Percentiles rank a stretch among this genome's conserved stretches.
These are phyloP conservation scores for Aspergillus diversus DNA, from an alignment of 495 filamentous ascomycete genomes.

Conservation along the genomic window DNA sequence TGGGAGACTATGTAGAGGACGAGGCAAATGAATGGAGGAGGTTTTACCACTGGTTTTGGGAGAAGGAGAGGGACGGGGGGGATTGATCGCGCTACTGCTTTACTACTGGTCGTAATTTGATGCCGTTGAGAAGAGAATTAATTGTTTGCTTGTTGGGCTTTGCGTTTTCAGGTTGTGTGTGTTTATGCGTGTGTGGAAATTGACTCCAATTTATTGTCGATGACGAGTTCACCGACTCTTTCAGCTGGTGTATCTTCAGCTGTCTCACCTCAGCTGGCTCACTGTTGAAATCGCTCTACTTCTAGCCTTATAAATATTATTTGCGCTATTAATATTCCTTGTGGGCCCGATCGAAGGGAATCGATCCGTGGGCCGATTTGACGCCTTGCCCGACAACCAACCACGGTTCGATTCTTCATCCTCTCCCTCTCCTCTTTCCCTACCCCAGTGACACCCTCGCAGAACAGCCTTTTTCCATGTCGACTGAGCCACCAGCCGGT, in stretches of 20 bases:
- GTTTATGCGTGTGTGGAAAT: too few relatives aligned
- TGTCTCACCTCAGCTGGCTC: neutral
- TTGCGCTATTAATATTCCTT: too few relatives aligned
- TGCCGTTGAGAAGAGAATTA: neutral
- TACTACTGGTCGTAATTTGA: neutral
- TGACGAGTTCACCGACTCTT: neutral
- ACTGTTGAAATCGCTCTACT: neutral
- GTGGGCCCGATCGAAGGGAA: slow-evolving; percentile 23
- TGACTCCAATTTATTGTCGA: too few relatives aligned
- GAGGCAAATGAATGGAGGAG: slow-evolving; percentile 46
- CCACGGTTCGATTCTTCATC: slow-evolving; percentile 15
- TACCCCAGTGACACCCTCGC: neutral
- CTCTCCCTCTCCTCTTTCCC: slow-evolving; percentile 7
- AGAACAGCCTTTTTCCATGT: slow-evolving; percentile 22
- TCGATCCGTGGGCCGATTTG: slow-evolving; percentile 19
- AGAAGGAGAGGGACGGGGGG: slow-evolving; percentile 29
- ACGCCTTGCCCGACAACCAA: slow-evolving; percentile 14
- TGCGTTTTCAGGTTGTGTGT: too few relatives aligned
- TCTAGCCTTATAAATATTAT: neutral
- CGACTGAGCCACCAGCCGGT: slow-evolving; percentile 23
- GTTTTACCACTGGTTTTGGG: slow-evolving; percentile 54
- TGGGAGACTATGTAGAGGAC: slow-evolving; percentile 53
- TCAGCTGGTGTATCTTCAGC: neutral
- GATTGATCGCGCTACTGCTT: slow-evolving; percentile 1
- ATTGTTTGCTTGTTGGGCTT: neutral